Evolutionary conservation across 306 rosid species (phyloP).

Genomic region (Cucumis cinereus): DNA sequence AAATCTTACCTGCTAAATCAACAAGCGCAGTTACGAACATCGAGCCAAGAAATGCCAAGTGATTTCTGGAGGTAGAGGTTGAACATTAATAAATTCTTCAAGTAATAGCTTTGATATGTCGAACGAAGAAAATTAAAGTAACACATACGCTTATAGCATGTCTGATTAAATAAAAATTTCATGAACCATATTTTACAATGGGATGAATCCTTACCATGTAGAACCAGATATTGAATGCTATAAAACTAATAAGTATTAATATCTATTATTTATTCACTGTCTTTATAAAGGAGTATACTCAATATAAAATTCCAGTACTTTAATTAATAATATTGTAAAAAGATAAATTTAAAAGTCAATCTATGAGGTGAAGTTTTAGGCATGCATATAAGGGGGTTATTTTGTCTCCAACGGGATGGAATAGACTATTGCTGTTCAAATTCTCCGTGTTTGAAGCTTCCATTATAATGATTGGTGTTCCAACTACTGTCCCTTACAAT

Average conservation of each 20-base stretch:
- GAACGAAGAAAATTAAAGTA: not conserved
- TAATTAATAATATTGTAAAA: not conserved
- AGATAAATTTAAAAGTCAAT: not conserved
- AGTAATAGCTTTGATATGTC: not conserved
- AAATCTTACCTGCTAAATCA: not conserved
- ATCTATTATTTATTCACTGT: not conserved
- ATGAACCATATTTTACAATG: not conserved
- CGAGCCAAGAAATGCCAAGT: not conserved
- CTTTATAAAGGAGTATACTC: not conserved
- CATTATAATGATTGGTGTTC: too few species aligned
- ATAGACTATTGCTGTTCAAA: too few species aligned
- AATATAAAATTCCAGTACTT: not conserved
- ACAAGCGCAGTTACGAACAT: not conserved
- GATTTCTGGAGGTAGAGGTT: not conserved
- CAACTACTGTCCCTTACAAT: too few species aligned
- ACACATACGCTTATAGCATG: not conserved
- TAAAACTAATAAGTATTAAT: too few species aligned
- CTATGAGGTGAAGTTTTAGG: not conserved
- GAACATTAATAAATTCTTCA: not conserved
- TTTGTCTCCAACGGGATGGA: too few species aligned
- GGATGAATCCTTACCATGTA: not conserved
- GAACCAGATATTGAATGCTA: not conserved
- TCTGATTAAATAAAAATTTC: not conserved
- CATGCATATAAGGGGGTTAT: not conserved
- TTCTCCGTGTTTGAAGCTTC: too few species aligned